phyloP scores from a whole-genome alignment of 176 grass and related monocot species.

The Avena insularis region DNA sequence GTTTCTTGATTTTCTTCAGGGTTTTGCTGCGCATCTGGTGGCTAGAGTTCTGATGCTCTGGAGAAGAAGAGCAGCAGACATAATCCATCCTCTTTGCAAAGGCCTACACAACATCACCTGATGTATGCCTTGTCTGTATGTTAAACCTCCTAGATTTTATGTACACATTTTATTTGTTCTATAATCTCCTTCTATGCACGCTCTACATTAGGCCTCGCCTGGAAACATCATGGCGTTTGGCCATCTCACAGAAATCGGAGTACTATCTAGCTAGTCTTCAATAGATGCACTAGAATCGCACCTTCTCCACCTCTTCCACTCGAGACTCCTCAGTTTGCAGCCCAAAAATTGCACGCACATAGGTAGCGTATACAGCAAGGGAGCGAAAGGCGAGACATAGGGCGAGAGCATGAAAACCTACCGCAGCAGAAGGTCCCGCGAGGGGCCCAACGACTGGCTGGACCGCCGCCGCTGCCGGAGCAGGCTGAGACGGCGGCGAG shows the following conservation, averaged over 20 bases:
- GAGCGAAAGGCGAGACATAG: background rate
- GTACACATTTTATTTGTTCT: background rate
- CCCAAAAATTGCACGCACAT: background rate
- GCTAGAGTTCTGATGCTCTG: background rate
- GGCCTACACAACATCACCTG: background rate
- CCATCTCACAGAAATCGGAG: background rate
- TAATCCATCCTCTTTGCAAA: slow-evolving; percentile 13
- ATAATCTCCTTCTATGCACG: background rate
- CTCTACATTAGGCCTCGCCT: background rate
- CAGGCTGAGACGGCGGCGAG: slow-evolving; percentile 4
- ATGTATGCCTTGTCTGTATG: slow-evolving; percentile 11
- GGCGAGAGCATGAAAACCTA: slow-evolving; percentile 36
- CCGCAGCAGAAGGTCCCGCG: slow-evolving; percentile 41
- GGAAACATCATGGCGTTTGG: no score
- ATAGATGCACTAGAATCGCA: background rate
- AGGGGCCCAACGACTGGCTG: slow-evolving; percentile 9
- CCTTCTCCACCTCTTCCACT: background rate
- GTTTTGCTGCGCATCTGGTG: slow-evolving; percentile 4
- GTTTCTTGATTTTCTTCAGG: background rate
- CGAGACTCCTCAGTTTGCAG: background rate
- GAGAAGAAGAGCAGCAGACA: background rate
- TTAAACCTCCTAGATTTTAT: background rate
- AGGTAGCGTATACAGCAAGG: slow-evolving; percentile 16
- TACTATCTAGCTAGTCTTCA: background rate
- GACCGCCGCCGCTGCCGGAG: background rate